Base-by-base conservation (phyloP, 75 land plant genomes). In the Cunninghamia lanceolata region DNA sequence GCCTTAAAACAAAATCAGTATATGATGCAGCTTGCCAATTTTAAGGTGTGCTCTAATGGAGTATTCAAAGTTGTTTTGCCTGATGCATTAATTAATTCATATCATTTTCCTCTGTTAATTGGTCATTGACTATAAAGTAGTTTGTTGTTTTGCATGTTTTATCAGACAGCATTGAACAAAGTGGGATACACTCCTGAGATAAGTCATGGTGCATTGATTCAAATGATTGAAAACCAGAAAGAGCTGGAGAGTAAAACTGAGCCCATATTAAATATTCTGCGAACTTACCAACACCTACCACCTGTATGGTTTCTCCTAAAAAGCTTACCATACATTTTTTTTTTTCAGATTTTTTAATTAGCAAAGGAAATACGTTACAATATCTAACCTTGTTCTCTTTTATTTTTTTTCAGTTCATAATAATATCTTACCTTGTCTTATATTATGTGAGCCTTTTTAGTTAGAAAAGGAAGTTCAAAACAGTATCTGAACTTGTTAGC, bases 241-340 rank as follows among this genome's bases (percentile, higher is more conserved):
- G 99, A 95, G 7, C 83, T 98, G 85, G 99, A 98, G 92, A 92
- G 91, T 90, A 95, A 95, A 89, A 98, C 97, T 40, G 94, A 94
- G 90, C 99, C 99, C 10, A 89, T 96, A 35, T 79, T 98, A 82
- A 96, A 96, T 81, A 94, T 97, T 45, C 90, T 98, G 83, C 94
- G 95, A 80, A 96, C 95, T 90, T 98, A 95, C 88, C 99, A 98
- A 86, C 96, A 96, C 77, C 88, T 98, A 82, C 99, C 99, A 63
- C 99, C 99, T 43, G 99, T 98, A 90, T 54, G 75, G 15, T 77
- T 83, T 76, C 71, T 59, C 54, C 4, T 80, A 76, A 30, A 19
- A 13, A 19, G 15, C 85, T 45, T 47, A 8, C n/a, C 46, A 56
- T 11, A 75, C 21, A 40, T 17, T 3, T 35, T 15, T 40, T 35